Evolutionary conservation across 2,329 filamentous ascomycete species (phyloP), one percentile per base, ranked within the genome.

Genomic region (Colletotrichum euphorbiae): DNA sequence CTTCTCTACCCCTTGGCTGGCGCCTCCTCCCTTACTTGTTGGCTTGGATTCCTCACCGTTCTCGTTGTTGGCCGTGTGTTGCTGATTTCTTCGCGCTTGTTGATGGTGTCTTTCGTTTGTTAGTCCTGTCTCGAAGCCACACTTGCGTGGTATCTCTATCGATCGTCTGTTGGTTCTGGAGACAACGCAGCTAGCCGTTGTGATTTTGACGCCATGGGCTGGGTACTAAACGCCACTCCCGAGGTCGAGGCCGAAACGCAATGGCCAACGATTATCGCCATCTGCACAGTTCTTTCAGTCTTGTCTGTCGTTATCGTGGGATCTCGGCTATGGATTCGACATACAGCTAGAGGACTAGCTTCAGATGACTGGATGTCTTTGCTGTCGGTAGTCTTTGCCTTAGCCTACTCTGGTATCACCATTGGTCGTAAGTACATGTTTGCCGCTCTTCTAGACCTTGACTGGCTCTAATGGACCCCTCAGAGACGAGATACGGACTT

Each of bases 401-500:
- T 87, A 31, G 72, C 82, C 5, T 87, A 87, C 72, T 84, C 82
- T 6, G 76, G 78, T 5, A 76, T 86, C 3, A 86, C 83, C 68
- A 85, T 87, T 36, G 76, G 80, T 24, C 84, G 82, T 85, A 77
- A 67, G 83, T 75, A 15, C 4, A 33, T 12, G 17, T 38, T 38
- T 1, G 24, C 48, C 1, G 21, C 28, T 13, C 7, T 33, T 19
- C 4, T 1, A 24, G 11, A 19, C 28, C 6, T 13, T 1, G 1
- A 3, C 7, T 28, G 12, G 2, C 4, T 40, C 21, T 42, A 11
- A 50, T 62, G 9, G 17, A 11, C 0, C 9, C 70, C 13, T 6
- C 70, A 85, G 83, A 87, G 76, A 86, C 84, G 4, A 80, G 81
- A 74, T 87, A 83, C 68, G 85, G 85, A 17, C 77, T 87, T 3